Percentiles rank a stretch among this genome's conserved stretches.
phyloP scores from a whole-genome alignment of 176 grass and related monocot species.

The Pharus latifolius region DNA sequence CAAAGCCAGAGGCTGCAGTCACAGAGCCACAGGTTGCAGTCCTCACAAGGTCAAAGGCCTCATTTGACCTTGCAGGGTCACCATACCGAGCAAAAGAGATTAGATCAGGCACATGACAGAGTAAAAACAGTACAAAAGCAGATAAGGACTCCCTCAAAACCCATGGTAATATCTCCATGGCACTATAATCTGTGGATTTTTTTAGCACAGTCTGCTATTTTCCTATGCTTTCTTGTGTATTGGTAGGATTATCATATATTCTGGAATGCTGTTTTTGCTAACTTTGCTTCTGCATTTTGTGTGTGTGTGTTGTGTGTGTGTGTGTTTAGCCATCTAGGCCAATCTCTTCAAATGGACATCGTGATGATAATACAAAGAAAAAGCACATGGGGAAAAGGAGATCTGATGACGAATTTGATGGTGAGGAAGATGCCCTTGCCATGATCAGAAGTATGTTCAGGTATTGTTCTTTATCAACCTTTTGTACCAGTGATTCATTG shows the following conservation, averaged over 20 bases:
- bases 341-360: conserved; percentile 27
- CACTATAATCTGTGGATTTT: background rate
- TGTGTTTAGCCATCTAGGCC: conserved; percentile 35
- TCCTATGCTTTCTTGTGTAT: background rate
- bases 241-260: background rate
- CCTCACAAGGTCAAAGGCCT: conserved; percentile 38
- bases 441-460: conserved; percentile 77
- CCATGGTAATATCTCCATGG: conserved; percentile 35
- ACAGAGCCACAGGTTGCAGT: conserved; percentile 6
- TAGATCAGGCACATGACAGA: conserved; percentile 34
- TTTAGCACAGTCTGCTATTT: background rate
- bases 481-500: too few species aligned
- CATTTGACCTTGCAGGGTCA: conserved; percentile 30
- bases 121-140: conserved; percentile 32
- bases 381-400: conserved; percentile 30
- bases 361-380: conserved; percentile 41
- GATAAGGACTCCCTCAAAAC: conserved; percentile 26
- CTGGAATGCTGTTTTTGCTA: background rate
- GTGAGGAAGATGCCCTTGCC: conserved; percentile 43
- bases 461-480: conserved; percentile 28
- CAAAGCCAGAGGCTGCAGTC: conserved; percentile 26
- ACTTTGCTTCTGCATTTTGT: background rate
- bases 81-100: conserved; percentile 41
- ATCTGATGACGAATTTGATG: conserved; percentile 57
- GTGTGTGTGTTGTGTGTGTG: conserved; percentile 1